Evolutionary conservation across 1,139 yeast species (phyloP).

Genomic region (Lodderomyces beijingensis): DNA sequence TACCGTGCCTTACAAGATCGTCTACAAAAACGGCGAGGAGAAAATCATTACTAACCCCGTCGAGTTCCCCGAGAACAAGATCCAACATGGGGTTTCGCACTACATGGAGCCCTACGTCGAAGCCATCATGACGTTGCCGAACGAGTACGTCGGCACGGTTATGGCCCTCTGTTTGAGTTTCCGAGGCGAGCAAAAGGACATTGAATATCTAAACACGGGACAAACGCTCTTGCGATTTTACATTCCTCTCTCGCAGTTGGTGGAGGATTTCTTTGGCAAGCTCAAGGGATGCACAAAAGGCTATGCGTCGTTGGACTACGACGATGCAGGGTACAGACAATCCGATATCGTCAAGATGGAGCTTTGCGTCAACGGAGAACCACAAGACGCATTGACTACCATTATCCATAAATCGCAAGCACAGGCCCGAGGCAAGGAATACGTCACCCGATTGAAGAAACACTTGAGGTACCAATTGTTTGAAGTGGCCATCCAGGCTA

Average conservation of each 20-base stretch:
- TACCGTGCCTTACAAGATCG: slow-evolving; percentile 85
- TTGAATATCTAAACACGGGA: slow-evolving; percentile 74
- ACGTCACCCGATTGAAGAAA: slow-evolving; percentile 79
- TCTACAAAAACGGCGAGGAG: slow-evolving; percentile 60
- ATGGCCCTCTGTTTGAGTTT: slow-evolving; percentile 81
- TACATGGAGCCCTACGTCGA: slow-evolving; percentile 88
- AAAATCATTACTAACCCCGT: slow-evolving; percentile 80
- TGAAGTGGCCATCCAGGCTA: slow-evolving; percentile 91
- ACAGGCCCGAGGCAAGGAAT: slow-evolving; percentile 67
- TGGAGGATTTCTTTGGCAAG: slow-evolving; percentile 93
- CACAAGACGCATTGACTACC: slow-evolving; percentile 90
- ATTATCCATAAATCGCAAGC: slow-evolving; percentile 83
- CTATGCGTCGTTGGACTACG: slow-evolving; percentile 91
- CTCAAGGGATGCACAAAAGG: slow-evolving; percentile 88
- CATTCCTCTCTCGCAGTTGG: slow-evolving; percentile 82
- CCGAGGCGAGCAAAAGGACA: slow-evolving; percentile 77
- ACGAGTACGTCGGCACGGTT: slow-evolving; percentile 81
- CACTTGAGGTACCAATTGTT: slow-evolving; percentile 77
- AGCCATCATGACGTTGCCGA: slow-evolving; percentile 87
- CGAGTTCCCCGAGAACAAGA: slow-evolving; percentile 70
- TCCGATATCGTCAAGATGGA: slow-evolving; percentile 86
- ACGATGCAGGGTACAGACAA: slow-evolving; percentile 80
- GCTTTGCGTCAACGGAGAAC: slow-evolving; percentile 79
- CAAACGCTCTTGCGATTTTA: slow-evolving; percentile 79
- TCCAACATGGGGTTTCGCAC: slow-evolving; percentile 46